These are phyloP conservation scores for Stagonosporopsis cucurbitacearum DNA, from an alignment of 2,329 filamentous ascomycete species.

Conservation along the genomic window DNA sequence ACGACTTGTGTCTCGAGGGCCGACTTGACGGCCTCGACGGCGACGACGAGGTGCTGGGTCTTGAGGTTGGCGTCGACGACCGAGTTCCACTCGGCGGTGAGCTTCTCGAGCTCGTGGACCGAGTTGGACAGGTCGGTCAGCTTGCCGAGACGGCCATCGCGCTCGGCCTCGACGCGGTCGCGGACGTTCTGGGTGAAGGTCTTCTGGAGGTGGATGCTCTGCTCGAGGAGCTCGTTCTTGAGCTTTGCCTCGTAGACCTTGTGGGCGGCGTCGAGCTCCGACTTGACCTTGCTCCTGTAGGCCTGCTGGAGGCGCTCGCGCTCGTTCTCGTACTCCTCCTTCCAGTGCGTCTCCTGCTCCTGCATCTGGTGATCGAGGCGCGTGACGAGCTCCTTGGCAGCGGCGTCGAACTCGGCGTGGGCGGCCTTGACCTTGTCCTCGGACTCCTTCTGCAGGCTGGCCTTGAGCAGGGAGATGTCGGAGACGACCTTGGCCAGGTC, in stretches of 20 bases:
- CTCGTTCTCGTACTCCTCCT: constrained; percentile 86
- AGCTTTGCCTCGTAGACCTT: constrained; percentile 83
- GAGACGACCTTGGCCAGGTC: constrained; percentile 79
- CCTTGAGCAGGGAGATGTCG: constrained; percentile 78
- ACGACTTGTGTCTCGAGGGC: constrained; percentile 76
- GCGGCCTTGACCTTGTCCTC: constrained; percentile 75
- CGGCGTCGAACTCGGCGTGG: constrained; percentile 81
- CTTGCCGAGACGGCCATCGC: constrained; percentile 83
- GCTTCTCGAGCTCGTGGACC: constrained; percentile 82
- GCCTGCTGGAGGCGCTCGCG: constrained; percentile 77
- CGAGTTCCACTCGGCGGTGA: constrained; percentile 87
- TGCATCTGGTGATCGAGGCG: constrained; percentile 86
- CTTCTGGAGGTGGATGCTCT: constrained; percentile 86
- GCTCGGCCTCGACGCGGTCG: constrained; percentile 85
- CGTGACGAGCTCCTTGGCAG: constrained; percentile 83
- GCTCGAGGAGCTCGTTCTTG: constrained; percentile 85
- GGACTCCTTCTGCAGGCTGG: constrained; percentile 71
- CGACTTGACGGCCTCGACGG: constrained; percentile 88
- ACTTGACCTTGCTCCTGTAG: constrained; percentile 80
- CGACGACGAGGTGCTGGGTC: constrained; percentile 95
- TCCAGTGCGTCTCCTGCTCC: constrained; percentile 81
- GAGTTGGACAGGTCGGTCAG: constrained; percentile 78
- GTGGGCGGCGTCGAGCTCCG: constrained; percentile 79
- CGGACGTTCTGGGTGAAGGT: constrained; percentile 81
- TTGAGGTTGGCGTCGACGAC: constrained; percentile 89